phyloP scores from a whole-genome alignment of 2,329 filamentous ascomycete genomes.

The Endoconidiophora laricicola region DNA sequence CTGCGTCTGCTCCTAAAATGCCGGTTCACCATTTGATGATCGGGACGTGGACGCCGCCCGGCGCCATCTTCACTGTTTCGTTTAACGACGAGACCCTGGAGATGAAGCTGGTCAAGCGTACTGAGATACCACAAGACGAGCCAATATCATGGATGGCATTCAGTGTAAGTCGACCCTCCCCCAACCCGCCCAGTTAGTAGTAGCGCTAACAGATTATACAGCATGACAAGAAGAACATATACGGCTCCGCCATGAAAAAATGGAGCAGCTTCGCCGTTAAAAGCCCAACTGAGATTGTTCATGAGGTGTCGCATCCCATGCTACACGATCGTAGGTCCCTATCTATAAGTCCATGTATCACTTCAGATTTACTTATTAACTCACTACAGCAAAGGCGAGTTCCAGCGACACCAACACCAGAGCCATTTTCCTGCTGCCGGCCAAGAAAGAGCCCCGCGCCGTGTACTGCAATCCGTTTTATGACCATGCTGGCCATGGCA shows the following conservation, averaged over 20 bases:
- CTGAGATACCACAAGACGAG: constrained; percentile 65
- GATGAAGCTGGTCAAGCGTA: constrained; percentile 61
- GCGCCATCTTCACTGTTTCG: constrained; percentile 74
- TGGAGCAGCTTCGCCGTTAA: constrained; percentile 71
- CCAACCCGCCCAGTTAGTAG: neutral
- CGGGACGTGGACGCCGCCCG: constrained; percentile 79
- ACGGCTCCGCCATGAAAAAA: constrained; percentile 85
- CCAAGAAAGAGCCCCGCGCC: constrained; percentile 57
- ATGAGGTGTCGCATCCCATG: constrained; percentile 59
- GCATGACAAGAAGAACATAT: constrained; percentile 71
- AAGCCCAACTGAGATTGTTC: constrained; percentile 58
- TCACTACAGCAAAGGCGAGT: constrained; percentile 43
- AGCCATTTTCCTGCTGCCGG: constrained; percentile 76
- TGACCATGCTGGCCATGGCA: constrained; percentile 65
- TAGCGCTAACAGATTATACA: constrained; percentile 20
- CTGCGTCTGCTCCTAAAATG: constrained; percentile 30
- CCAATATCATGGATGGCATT: constrained; percentile 92
- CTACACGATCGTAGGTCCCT: constrained; percentile 51
- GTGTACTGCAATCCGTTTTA: constrained; percentile 90
- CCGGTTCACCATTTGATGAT: constrained; percentile 76
- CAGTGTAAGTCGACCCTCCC: constrained; percentile 38
- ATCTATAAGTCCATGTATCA: neutral
- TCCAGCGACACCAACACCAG: constrained; percentile 61
- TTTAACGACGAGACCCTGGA: constrained; percentile 72
- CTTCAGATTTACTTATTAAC: constrained; percentile 5